phyloP scores from a whole-genome alignment of 1,284 basidiomycete genomes.

The Trichosporon ovoides region DNA sequence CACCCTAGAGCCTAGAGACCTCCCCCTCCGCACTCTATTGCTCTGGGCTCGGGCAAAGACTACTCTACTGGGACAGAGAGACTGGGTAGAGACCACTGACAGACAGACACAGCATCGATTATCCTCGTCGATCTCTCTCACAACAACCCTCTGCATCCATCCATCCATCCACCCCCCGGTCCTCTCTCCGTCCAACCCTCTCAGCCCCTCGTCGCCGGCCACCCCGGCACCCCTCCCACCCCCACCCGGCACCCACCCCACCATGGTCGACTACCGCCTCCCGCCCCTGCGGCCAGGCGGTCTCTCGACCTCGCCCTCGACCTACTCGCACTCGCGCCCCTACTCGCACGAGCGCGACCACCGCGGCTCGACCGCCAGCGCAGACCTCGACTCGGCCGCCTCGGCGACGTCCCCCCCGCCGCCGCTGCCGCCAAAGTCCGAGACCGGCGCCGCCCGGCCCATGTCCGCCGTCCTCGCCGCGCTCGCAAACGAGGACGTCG shows the following conservation, averaged over 20 bases:
- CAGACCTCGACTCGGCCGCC: neutral
- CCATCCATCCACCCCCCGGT: too few species aligned
- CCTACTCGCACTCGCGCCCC: neutral
- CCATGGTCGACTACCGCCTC: conserved; percentile 4
- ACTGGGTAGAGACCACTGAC: too few species aligned
- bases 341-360: conserved; percentile 3
- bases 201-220: too few species aligned
- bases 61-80: neutral
- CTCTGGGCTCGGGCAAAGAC: neutral
- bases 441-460: conserved; percentile 5
- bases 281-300: neutral
- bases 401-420: neutral
- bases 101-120: too few species aligned
- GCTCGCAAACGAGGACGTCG: conserved; percentile 12
- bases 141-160: too few species aligned
- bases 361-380: neutral
- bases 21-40: neutral
- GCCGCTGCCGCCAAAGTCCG: neutral
- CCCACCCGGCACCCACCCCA: neutral
- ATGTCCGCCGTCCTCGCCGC: conserved; percentile 15
- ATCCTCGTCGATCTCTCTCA: too few species aligned
- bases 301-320: conserved; percentile 1
- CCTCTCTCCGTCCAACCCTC: too few species aligned
- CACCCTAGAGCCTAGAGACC: too few species aligned
- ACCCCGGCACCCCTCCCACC: neutral